Percentiles rank a stretch among this genome's conserved stretches.
Evolutionary conservation across 257 asterid genomes (phyloP).

Genomic region (Parsonsia alboflavescens): DNA sequence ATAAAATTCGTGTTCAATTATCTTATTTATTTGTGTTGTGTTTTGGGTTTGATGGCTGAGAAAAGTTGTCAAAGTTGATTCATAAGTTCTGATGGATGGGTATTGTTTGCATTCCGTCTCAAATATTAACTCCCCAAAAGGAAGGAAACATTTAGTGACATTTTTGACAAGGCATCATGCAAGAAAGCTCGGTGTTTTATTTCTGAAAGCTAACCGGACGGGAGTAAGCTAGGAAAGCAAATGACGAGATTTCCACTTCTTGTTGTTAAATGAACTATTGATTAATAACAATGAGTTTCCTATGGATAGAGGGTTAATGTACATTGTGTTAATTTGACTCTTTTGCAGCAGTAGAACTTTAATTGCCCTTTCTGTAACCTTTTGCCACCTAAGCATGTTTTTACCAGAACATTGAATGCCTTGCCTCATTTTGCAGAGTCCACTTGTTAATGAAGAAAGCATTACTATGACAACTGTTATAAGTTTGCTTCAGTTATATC

Average conservation of each 20-base stretch:
- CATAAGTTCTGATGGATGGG: neutral
- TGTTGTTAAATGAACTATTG: neutral
- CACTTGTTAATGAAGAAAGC: neutral
- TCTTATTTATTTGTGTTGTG: neutral
- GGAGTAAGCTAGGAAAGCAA: neutral
- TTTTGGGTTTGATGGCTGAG: neutral
- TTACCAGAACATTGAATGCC: neutral
- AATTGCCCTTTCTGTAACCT: neutral
- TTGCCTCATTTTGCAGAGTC: neutral
- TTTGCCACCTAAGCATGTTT: neutral
- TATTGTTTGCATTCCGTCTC: neutral
- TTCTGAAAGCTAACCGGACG: neutral
- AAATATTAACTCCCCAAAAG: neutral
- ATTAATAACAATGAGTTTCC: neutral
- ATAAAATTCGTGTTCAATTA: neutral
- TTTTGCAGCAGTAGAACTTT: neutral
- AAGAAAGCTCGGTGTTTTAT: neutral
- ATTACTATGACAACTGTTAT: neutral
- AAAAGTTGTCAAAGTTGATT: neutral
- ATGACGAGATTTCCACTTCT: neutral
- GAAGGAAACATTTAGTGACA: neutral
- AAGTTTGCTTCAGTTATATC: neutral
- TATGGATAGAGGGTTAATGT: neutral
- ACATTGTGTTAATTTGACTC: slow-evolving; percentile 1
- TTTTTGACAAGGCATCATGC: neutral